Conservation (phyloP, 1,139 yeast species). For the Yamadazyma triangularis region DNA sequence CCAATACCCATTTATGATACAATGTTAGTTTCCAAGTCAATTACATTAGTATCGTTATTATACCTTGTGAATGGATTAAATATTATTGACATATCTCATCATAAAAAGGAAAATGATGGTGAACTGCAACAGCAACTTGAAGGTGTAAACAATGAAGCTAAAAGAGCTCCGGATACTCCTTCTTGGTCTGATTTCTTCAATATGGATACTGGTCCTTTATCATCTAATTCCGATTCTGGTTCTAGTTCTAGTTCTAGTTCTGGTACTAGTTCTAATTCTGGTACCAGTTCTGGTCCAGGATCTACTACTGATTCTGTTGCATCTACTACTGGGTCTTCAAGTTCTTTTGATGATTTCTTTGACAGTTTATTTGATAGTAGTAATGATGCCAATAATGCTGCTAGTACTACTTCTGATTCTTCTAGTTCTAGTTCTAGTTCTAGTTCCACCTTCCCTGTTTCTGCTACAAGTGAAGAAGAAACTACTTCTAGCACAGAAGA, state of each 20-base stretch:
- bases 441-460: not conserved
- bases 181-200: not conserved
- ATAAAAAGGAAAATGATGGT: not conserved
- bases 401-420: not conserved
- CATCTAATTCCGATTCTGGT: too few relatives aligned
- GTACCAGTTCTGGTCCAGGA: not conserved
- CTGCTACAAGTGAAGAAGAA: not conserved
- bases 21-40: not conserved
- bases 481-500: not conserved
- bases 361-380: not conserved
- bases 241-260: too few relatives aligned
- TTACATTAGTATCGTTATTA: not conserved
- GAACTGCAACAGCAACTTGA: too few relatives aligned
- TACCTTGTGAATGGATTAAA: not conserved
- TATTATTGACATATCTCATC: not conserved
- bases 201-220: not conserved
- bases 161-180: not conserved
- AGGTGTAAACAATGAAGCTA: not conserved
- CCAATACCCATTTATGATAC: too few relatives aligned
- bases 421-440: not conserved
- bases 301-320: not conserved
- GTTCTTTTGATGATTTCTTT: not conserved
- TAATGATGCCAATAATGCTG: not conserved
- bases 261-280: too few relatives aligned
- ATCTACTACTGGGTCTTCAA: not conserved